Evolutionary conservation across 129 eudicot genomes (phyloP), one percentile per base, ranked within the genome.

Genomic region (Sambucus nigra): DNA sequence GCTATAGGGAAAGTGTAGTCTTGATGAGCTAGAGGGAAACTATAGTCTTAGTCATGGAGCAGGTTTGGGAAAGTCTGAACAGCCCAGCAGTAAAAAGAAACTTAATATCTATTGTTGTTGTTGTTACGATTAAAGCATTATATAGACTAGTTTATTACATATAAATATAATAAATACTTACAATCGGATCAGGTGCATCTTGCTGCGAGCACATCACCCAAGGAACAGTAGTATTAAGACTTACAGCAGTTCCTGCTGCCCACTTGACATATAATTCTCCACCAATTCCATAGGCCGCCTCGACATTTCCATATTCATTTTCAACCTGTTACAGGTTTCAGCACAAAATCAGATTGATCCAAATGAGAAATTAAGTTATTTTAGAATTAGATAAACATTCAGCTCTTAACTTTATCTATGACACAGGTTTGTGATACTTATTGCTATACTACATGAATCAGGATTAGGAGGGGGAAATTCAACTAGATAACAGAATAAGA

Each of bases 171-270:
- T 32, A 9, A 28, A 32, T 64, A 70, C 84, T 66, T 76, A 80
- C 94, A 48, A 85, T 67, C 21, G 95, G 86, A 74, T 85, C 95
- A 31, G 89, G 95, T 56, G 89, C 89, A 72, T 80, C 89, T 29
- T 51, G 51, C 53, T 85, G 95, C 35, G 61, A 23, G n/a, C 95
- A 85, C 95, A 85, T 85, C 76, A 85, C 89, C 95, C 95, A 85
- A 45, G 94, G 95, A 75, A 85, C 86, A 47, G 72, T 57, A 47
- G 76, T 85, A 39, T 85, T 85, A 28, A 77, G 71, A 60, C 69
- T 63, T 18, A 80, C 18, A 51, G 89, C 95, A 55, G 89, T 77
- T 80, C 80, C 72, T 53, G 95, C 95, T 39, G 95, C 95, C 95
- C 95, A 85, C 62, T 77, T 69, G 46, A 72, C 80, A 66, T 84